A percentile compares a stretch with the other conserved stretches of the same genome.
Evolutionary conservation across 768 basidiomycete genomes (phyloP).

Genomic region (Hygrophorus pudorinus): DNA sequence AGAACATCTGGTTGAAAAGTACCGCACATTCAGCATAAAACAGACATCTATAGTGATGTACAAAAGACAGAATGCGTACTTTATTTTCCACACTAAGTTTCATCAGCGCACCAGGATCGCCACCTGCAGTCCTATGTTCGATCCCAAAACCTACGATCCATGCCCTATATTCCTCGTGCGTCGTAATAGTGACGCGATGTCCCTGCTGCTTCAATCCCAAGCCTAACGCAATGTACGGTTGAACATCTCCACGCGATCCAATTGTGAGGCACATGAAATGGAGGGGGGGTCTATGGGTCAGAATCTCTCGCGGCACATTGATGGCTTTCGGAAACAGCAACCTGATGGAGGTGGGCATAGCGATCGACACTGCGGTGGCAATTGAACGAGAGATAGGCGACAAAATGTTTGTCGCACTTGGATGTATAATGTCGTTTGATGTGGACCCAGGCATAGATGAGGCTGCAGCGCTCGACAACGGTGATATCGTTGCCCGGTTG

Average conservation of each 20-base stretch:
- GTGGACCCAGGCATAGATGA: background rate
- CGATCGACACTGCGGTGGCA: conserved; percentile 19
- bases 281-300: conserved; percentile 23
- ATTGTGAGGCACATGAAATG: conserved; percentile 60
- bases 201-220: conserved; percentile 35
- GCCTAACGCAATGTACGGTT: conserved; percentile 52
- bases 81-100: too few species aligned
- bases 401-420: conserved; percentile 28
- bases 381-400: conserved; percentile 34
- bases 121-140: conserved; percentile 51
- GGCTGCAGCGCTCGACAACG: conserved; percentile 6
- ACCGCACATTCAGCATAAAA: background rate
- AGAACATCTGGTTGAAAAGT: too few species aligned
- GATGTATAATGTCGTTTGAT: conserved; percentile 1
- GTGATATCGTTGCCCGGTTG: conserved; percentile 7
- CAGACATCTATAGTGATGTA: conserved; percentile 23
- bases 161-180: conserved; percentile 41
- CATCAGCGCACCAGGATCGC: conserved; percentile 62
- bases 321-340: conserved; percentile 34
- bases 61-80: too few species aligned
- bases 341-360: conserved; percentile 20
- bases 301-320: conserved; percentile 30
- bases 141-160: conserved; percentile 57
- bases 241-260: too few species aligned
- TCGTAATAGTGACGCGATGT: conserved; percentile 47